A percentile compares a stretch with the other conserved stretches of the same genome.
These are phyloP conservation scores for Ceratocystis eucalypticola DNA, from an alignment of 2,329 filamentous ascomycete species.

Conservation along the genomic window DNA sequence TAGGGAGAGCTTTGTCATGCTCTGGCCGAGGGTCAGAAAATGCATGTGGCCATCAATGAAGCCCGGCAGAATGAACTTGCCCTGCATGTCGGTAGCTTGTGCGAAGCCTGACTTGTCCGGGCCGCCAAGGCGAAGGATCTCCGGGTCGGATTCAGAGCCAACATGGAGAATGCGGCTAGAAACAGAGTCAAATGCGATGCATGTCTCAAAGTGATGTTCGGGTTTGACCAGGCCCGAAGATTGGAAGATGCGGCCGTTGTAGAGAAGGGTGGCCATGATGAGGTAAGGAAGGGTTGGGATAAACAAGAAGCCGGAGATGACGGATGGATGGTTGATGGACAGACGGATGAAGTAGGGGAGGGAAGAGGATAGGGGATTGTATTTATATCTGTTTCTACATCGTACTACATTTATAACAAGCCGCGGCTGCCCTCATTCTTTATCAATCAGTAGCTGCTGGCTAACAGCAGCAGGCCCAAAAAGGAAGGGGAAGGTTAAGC, in stretches of 20 bases:
- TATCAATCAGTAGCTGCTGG: no score
- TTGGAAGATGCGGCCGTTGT: slow-evolving; percentile 21
- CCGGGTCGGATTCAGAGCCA: slow-evolving; percentile 13
- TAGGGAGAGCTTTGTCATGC: slow-evolving; percentile 37
- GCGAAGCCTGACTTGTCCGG: slow-evolving; percentile 13
- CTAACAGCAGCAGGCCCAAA: no score
- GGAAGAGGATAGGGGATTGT: no score
- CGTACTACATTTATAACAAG: no score
- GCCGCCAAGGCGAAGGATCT: slow-evolving; percentile 12
- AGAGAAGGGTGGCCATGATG: slow-evolving; percentile 19
- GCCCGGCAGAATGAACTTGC: slow-evolving; percentile 35
- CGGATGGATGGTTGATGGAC: no score
- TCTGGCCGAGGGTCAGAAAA: slow-evolving; percentile 40
- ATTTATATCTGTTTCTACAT: no score
- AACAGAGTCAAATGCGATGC: slow-evolving; percentile 15
- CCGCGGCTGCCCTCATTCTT: no score
- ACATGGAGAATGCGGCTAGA: slow-evolving; percentile 18
- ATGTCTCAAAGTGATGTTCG: slow-evolving; percentile 16
- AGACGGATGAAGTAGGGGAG: no score
- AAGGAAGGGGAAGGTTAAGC: no score
- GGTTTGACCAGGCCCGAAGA: slow-evolving; percentile 18
- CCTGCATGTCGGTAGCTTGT: slow-evolving; percentile 25
- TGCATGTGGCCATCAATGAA: slow-evolving; percentile 48
- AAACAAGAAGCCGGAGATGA: no score
- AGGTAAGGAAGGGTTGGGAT: no score